Evolutionary conservation across 140 eudicot genomes (phyloP), one percentile per base, ranked within the genome.

Genomic region (Ambrosia hybrid): DNA sequence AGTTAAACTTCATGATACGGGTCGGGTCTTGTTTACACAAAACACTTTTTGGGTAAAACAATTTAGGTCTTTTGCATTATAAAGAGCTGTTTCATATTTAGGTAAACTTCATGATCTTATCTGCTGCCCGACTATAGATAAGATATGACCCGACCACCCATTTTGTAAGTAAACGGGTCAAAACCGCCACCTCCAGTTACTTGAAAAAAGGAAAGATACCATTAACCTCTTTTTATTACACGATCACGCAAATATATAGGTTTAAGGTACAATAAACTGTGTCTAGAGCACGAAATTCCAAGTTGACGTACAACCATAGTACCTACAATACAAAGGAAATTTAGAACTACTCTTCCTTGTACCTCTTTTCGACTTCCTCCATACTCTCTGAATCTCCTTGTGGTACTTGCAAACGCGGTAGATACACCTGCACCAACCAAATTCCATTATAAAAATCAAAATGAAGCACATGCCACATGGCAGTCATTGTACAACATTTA

Each of bases 291-390:
- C 2, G 43, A 57, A 60, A 62, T 58, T 51, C 49, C 51, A 41
- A 64, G 59, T 41, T 65, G 37, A 36, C 68, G 17, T 71, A 62
- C 52, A 52, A 52, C 60, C 67, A 69, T 56, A 12, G 7, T 56
- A 66, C 36, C 59, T 12, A 37, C 14, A 43, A 65, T 12, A 46
- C 62, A 2, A 57, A 5, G 14, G 5, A 37, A 66, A 34, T 59
- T 55, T 55, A 21, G 57, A 46, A 3, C 82, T 93, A 93, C 89
- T 85, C 81, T 46, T 89, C 88, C 79, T 92, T 92, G 86, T 77
- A 79, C 79, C 98, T 87, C 96, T 93, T 92, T 76, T 87, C 94
- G 17, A 84, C 85, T 81, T 87, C 89, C 81, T 89, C 96, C 87
- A 94, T 69, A 75, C 86, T 85, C 37, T 78, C n/a, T 4, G 77